Percentiles rank a stretch among this genome's conserved stretches.
These are phyloP conservation scores for Diplodia intermedia DNA, from an alignment of 2,329 filamentous ascomycete species.

Conservation along the genomic window DNA sequence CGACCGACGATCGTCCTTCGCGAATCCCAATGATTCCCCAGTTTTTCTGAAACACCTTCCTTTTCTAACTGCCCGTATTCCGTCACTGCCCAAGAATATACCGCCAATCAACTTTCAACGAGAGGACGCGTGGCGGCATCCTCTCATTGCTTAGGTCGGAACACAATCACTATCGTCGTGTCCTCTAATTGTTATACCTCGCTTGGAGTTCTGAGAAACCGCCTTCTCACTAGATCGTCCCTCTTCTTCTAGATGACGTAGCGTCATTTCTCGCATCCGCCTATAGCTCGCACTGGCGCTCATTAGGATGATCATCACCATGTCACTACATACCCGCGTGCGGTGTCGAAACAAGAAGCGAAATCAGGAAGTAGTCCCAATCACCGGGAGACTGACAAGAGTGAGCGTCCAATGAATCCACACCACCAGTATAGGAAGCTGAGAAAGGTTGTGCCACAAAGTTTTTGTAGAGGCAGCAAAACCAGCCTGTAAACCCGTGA, in stretches of 20 bases:
- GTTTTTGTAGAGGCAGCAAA: no score
- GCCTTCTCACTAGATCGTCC: background rate
- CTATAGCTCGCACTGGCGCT: background rate
- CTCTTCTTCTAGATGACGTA: background rate
- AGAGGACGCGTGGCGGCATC: background rate
- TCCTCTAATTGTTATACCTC: background rate
- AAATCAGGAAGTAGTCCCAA: no score
- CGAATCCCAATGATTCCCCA: constrained; percentile 4
- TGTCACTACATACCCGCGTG: background rate
- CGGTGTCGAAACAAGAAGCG: background rate
- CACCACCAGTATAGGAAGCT: no score
- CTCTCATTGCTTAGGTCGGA: background rate
- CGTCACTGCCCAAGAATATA: background rate
- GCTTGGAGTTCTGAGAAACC: background rate
- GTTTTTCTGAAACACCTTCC: constrained; percentile 22
- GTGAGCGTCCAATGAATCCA: no score
- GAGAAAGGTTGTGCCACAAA: no score
- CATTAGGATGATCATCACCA: background rate
- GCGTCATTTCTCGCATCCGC: background rate
- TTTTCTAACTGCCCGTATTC: background rate
- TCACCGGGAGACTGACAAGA: no score
- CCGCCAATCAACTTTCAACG: background rate
- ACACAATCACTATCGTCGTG: background rate
- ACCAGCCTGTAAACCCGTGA: no score
- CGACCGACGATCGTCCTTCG: background rate